Evolutionary conservation across 225 moss, liverwort and hornwort species (phyloP).

Genomic region (Physcomitrellopsis africana): DNA sequence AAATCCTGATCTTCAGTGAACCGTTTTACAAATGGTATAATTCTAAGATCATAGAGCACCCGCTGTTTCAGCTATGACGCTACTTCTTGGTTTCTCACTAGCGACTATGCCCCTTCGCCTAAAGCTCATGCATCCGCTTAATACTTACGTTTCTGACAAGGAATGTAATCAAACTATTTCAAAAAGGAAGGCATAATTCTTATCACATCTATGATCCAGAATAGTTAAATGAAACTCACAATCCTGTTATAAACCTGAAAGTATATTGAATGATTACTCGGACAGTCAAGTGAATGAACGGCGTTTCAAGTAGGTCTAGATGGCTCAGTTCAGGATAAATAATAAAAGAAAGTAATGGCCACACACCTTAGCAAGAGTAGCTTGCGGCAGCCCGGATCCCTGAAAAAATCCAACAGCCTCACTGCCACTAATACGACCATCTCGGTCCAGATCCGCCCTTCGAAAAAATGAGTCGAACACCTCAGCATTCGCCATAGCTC

Average conservation of each 20-base stretch:
- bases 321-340: not conserved
- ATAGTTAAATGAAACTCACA: not conserved
- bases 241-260: not conserved
- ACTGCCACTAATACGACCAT: slow-evolving; percentile 81
- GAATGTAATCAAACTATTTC: not conserved
- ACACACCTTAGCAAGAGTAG: slow-evolving; percentile 86
- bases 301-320: slow-evolving; percentile 26
- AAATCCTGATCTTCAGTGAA: slow-evolving; percentile 8
- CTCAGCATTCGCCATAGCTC: slow-evolving; percentile 73
- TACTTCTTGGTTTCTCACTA: not conserved
- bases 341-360: slow-evolving; percentile 7
- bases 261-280: not conserved
- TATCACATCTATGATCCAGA: slow-evolving; percentile 6
- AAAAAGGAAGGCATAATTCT: slow-evolving; percentile 17
- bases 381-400: slow-evolving; percentile 89
- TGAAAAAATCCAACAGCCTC: slow-evolving; percentile 96
- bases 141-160: not conserved
- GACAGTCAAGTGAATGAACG: not conserved
- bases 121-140: slow-evolving; percentile 15
- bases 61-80: slow-evolving; percentile 4
- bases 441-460: slow-evolving; percentile 88
- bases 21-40: not conserved
- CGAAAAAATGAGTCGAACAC: slow-evolving; percentile 88
- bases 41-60: not conserved
- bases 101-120: slow-evolving; percentile 12